Conservation (phyloP, 1,139 yeast species). For the Pichia sp. region DNA sequence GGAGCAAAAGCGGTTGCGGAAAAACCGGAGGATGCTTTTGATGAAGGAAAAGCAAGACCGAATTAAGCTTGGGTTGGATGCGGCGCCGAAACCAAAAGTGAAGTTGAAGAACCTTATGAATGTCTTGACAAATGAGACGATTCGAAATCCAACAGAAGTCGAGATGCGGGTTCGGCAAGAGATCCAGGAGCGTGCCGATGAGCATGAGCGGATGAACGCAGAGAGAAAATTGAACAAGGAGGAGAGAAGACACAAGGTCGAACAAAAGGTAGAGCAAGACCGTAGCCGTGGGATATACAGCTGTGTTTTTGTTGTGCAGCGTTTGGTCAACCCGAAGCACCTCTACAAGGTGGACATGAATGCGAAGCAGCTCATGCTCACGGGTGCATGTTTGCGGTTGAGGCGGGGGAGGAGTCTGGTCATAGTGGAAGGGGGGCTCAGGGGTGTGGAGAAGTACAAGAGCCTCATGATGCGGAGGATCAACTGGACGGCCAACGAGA, state of each 20-base stretch:
- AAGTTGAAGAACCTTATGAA: slow-evolving; percentile 78
- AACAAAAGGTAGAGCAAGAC: slow-evolving; percentile 45
- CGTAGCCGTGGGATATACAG: slow-evolving; percentile 51
- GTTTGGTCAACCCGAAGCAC: slow-evolving; percentile 60
- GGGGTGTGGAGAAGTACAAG: slow-evolving; percentile 57
- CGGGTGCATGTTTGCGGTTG: slow-evolving; percentile 52
- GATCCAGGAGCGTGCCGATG: slow-evolving; percentile 55
- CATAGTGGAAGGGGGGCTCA: slow-evolving; percentile 68
- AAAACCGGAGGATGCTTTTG: slow-evolving; percentile 60
- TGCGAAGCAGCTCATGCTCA: slow-evolving; percentile 65
- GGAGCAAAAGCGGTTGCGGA: slow-evolving; percentile 71
- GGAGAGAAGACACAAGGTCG: slow-evolving; percentile 44
- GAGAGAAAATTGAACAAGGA: slow-evolving; percentile 60
- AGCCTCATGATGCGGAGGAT: slow-evolving; percentile 60
- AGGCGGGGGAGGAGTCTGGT: slow-evolving; percentile 50
- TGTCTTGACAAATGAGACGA: slow-evolving; percentile 82
- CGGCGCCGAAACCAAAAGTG: slow-evolving; percentile 89
- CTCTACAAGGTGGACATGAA: slow-evolving; percentile 71
- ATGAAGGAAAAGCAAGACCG: slow-evolving; percentile 74
- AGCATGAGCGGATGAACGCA: slow-evolving; percentile 60
- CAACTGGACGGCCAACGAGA: slow-evolving; percentile 56
- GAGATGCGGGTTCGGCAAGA: slow-evolving; percentile 70
- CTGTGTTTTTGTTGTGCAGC: slow-evolving; percentile 55
- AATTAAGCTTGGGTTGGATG: slow-evolving; percentile 73
- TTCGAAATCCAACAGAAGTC: slow-evolving; percentile 82